These are phyloP conservation scores for Flueggea neowawraea DNA, from an alignment of 441 rosid species.

Conservation along the genomic window DNA sequence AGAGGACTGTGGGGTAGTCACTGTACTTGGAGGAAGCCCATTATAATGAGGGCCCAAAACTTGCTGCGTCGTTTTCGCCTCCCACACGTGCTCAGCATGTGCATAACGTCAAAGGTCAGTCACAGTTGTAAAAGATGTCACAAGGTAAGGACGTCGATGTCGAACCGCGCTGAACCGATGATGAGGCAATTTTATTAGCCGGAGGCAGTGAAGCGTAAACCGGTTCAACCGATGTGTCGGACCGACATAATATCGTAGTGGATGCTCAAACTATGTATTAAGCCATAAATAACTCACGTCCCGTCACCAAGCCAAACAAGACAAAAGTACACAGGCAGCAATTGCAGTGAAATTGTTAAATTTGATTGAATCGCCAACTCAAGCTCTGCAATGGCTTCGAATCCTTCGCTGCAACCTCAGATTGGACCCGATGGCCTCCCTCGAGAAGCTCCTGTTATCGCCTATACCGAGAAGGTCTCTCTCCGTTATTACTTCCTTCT, in stretches of 20 bases:
- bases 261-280: too few relatives aligned
- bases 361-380: background rate
- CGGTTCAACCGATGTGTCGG: too few relatives aligned
- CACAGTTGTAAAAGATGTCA: too few relatives aligned
- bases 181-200: too few relatives aligned
- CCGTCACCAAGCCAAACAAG: background rate
- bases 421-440: conserved; percentile 93
- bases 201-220: too few relatives aligned
- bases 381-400: conserved; percentile 26
- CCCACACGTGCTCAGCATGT: conserved; percentile 20
- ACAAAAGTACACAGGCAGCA: background rate
- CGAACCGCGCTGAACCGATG: too few relatives aligned
- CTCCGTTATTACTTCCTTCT: background rate
- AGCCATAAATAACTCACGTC: too few relatives aligned
- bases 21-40: too few relatives aligned
- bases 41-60: background rate
- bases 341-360: background rate
- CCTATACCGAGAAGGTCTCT: conserved; percentile 86
- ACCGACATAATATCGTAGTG: too few relatives aligned
- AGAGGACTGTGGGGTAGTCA: too few relatives aligned
- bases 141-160: too few relatives aligned
- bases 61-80: background rate
- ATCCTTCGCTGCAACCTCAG: conserved; percentile 62
- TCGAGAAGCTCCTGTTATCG: conserved; percentile 74
- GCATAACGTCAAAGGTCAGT: background rate